These are phyloP conservation scores for Phlebopus sp. DNA, from an alignment of 1,284 basidiomycete species.

Conservation along the genomic window DNA sequence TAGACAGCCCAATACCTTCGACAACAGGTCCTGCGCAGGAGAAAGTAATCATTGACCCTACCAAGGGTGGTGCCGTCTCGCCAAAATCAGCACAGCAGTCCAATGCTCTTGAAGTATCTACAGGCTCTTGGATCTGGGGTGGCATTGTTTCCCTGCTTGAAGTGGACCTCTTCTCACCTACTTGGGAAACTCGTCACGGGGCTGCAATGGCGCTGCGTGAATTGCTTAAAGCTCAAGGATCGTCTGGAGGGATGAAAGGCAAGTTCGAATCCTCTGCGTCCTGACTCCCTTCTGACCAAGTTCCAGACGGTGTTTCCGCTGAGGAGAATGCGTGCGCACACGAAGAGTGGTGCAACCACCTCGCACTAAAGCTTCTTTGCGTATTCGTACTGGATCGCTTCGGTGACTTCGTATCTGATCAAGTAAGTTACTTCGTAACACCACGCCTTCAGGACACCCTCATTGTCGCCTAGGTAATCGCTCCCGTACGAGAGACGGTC, in stretches of 20 bases:
- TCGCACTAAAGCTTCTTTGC: conserved; percentile 85
- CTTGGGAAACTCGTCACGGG: conserved; percentile 95
- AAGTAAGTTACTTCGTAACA: conserved; percentile 39
- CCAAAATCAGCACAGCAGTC: conserved; percentile 73
- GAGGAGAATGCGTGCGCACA: conserved; percentile 67
- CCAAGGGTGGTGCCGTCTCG: conserved; percentile 76
- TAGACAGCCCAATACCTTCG: conserved; percentile 52
- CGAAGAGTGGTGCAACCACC: conserved; percentile 85
- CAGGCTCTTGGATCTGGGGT: conserved; percentile 87
- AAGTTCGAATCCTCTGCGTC: conserved; percentile 10
- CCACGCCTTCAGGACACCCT: background rate
- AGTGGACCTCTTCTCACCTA: conserved; percentile 81
- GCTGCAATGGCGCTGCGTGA: conserved; percentile 91
- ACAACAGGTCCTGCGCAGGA: conserved; percentile 42
- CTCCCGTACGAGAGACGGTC: conserved; percentile 95
- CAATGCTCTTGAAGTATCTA: conserved; percentile 67
- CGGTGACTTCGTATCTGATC: conserved; percentile 96
- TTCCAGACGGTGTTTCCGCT: conserved; percentile 45
- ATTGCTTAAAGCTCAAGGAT: conserved; percentile 83
- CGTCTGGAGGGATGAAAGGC: conserved; percentile 80
- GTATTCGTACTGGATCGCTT: conserved; percentile 97
- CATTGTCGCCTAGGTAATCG: conserved; percentile 65
- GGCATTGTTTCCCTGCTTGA: conserved; percentile 81
- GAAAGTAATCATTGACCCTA: conserved; percentile 71
- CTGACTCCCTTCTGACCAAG: conserved; percentile 1